Conservation (phyloP, 2,329 filamentous ascomycete genomes). For the Sordariomycetes sp. region DNA sequence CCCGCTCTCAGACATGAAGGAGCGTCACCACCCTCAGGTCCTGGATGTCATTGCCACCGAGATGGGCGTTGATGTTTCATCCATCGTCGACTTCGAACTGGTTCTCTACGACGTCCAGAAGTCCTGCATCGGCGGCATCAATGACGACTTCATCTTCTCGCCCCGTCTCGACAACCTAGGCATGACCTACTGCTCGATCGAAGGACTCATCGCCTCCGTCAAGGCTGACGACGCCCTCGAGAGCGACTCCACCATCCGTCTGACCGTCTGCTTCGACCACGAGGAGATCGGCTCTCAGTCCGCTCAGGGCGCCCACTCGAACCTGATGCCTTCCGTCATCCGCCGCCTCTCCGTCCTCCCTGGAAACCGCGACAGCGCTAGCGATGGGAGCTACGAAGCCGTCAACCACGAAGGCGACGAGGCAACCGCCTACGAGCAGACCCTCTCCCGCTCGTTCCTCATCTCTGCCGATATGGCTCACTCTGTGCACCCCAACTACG, state of each 20-base stretch:
- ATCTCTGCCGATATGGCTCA: slow-evolving; percentile 98
- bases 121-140: slow-evolving; percentile 77
- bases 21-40: slow-evolving; percentile 83
- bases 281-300: slow-evolving; percentile 93
- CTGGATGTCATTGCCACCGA: slow-evolving; percentile 78
- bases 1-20: slow-evolving; percentile 66
- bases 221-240: slow-evolving; percentile 55
- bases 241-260: slow-evolving; percentile 70
- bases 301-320: slow-evolving; percentile 88
- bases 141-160: slow-evolving; percentile 93
- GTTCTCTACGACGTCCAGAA: slow-evolving; percentile 96
- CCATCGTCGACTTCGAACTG: slow-evolving; percentile 89
- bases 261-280: slow-evolving; percentile 95
- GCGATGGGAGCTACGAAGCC: slow-evolving; percentile 50
- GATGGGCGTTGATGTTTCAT: slow-evolving; percentile 57
- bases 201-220: slow-evolving; percentile 76
- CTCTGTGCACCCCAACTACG: slow-evolving; percentile 91
- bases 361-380: slow-evolving; percentile 53
- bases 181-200: slow-evolving; percentile 89
- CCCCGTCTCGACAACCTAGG: slow-evolving; percentile 91
- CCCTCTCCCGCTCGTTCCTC: slow-evolving; percentile 81
- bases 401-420: slow-evolving; percentile 52
- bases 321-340: slow-evolving; percentile 79
- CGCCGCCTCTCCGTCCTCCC: slow-evolving; percentile 78
- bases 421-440: slow-evolving; percentile 86